These are phyloP conservation scores for Didymella keratinophila DNA, from an alignment of 2,329 filamentous ascomycete species.

Conservation along the genomic window DNA sequence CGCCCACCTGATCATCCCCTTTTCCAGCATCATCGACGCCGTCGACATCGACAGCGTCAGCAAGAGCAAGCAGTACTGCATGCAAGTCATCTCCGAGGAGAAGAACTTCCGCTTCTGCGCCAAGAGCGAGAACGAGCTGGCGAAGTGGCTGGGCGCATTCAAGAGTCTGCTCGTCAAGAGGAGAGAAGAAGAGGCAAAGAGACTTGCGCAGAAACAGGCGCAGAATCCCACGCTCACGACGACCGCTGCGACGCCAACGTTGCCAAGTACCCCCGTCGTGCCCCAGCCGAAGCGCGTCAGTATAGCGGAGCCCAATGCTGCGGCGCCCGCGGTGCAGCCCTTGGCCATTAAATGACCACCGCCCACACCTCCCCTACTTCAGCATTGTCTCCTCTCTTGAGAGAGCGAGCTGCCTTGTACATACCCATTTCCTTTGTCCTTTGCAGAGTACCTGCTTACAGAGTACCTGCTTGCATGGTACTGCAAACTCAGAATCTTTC, in stretches of 20 bases:
- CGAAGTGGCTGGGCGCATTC: slow-evolving; percentile 86
- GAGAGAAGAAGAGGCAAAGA: slow-evolving; percentile 57
- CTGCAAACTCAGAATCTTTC: neutral
- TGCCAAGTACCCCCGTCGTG: neutral
- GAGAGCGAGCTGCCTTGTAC: slow-evolving; percentile 4
- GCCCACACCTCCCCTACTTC: neutral
- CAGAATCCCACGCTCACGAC: slow-evolving; percentile 5
- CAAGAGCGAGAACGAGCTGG: slow-evolving; percentile 79
- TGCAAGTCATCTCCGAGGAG: slow-evolving; percentile 94
- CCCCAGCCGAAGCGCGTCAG: slow-evolving; percentile 7
- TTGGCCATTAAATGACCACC: slow-evolving; percentile 13
- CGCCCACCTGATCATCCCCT: slow-evolving; percentile 79
- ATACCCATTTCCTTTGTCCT: slow-evolving; percentile 5
- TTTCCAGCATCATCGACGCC: slow-evolving; percentile 82
- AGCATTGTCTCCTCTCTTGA: neutral
- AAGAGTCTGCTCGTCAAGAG: slow-evolving; percentile 83
- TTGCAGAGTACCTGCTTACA: too few species aligned
- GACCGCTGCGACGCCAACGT: slow-evolving; percentile 16
- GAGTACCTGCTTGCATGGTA: too few species aligned
- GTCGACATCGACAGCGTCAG: slow-evolving; percentile 92
- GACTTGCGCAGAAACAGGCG: neutral
- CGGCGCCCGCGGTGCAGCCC: neutral
- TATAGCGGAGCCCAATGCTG: neutral
- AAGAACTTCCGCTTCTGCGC: slow-evolving; percentile 66
- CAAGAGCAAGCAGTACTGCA: slow-evolving; percentile 82